Percentiles rank a stretch among this genome's conserved stretches.
These are phyloP conservation scores for Euphorbia lathyris DNA, from an alignment of 345 rosid species.

Conservation along the genomic window DNA sequence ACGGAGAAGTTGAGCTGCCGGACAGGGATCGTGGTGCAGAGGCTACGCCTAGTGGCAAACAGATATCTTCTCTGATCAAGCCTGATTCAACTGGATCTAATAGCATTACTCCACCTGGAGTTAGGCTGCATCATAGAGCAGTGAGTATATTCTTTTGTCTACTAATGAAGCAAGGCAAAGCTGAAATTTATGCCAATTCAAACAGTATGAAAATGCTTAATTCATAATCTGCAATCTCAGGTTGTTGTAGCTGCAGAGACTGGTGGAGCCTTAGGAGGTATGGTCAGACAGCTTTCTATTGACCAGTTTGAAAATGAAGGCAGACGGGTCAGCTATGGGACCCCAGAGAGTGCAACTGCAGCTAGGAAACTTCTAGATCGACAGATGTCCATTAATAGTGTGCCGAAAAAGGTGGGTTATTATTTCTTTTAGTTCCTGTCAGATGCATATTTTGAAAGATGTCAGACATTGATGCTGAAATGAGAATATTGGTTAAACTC, in stretches of 20 bases:
- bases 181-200: neutral
- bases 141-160: constrained; percentile 45
- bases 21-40: constrained; percentile 86
- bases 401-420: constrained; percentile 79
- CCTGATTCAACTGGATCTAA: constrained; percentile 66
- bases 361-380: constrained; percentile 95
- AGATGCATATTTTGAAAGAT: neutral
- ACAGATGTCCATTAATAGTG: constrained; percentile 91
- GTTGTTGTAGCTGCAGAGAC: constrained; percentile 98
- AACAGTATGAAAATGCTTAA: constrained; percentile 13
- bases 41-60: constrained; percentile 94
- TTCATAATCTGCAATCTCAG: constrained; percentile 36
- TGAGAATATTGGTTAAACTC: neutral
- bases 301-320: constrained; percentile 99
- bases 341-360: constrained; percentile 90
- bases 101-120: constrained; percentile 66
- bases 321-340: constrained; percentile 92
- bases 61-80: constrained; percentile 58
- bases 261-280: constrained; percentile 95
- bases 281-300: constrained; percentile 93
- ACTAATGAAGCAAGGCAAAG: neutral
- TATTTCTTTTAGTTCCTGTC: constrained; percentile 1
- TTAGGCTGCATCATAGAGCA: constrained; percentile 94
- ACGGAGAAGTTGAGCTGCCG: constrained; percentile 85
- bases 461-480: neutral